Conservation (phyloP, 352 stramenopile species). For the Phytophthora brassicae region DNA sequence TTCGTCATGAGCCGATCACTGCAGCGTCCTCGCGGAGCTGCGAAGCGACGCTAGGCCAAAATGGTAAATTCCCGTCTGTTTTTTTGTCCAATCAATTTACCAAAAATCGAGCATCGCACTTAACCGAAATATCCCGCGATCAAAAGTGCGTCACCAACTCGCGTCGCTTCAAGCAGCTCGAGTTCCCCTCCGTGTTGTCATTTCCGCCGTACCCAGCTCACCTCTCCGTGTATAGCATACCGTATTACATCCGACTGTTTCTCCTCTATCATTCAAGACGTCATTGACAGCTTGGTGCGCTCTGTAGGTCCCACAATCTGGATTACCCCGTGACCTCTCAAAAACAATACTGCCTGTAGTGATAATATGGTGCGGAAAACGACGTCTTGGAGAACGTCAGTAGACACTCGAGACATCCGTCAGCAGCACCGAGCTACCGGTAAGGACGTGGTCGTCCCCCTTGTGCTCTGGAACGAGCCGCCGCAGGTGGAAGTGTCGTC, state of each 20-base stretch:
- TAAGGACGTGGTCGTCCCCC: slow-evolving; percentile 62
- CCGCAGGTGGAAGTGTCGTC: slow-evolving; percentile 54
- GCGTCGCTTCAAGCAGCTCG: slow-evolving; percentile 27
- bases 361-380: slow-evolving; percentile 29
- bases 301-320: slow-evolving; percentile 4
- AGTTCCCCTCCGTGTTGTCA: neutral
- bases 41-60: too few relatives aligned
- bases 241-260: neutral
- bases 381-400: slow-evolving; percentile 17
- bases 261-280: neutral
- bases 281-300: neutral
- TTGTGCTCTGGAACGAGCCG: slow-evolving; percentile 71
- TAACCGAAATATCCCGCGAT: neutral
- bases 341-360: neutral
- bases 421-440: slow-evolving; percentile 1
- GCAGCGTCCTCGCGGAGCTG: too few relatives aligned
- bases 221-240: neutral
- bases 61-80: too few relatives aligned
- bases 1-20: too few relatives aligned
- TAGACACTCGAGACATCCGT: slow-evolving; percentile 12
- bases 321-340: neutral
- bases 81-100: too few relatives aligned
- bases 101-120: neutral
- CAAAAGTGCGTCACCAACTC: neutral
- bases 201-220: neutral